Percentiles rank a stretch among this genome's conserved stretches.
These are phyloP conservation scores for Apophysomyces elegans DNA, from an alignment of 371 early-diverging fungal genomes.

Conservation along the genomic window DNA sequence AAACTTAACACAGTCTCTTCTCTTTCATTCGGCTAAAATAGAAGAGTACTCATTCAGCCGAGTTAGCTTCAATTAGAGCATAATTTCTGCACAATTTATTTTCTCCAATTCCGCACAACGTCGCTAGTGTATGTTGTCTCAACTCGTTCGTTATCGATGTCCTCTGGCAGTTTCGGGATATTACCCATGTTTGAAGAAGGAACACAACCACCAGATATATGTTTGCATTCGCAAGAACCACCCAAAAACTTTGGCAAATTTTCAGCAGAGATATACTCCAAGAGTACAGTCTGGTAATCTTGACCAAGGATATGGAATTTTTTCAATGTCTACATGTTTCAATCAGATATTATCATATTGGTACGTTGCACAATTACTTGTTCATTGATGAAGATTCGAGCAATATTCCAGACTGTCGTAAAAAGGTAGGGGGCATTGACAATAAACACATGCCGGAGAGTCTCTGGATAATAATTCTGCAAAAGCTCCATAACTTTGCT, in stretches of 20 bases:
- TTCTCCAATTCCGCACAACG: constrained; percentile 27
- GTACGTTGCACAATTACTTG: constrained; percentile 29
- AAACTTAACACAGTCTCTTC: too few relatives aligned
- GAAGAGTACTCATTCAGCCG: neutral
- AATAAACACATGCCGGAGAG: constrained; percentile 73
- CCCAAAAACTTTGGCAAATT: constrained; percentile 78
- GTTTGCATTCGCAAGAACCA: constrained; percentile 75
- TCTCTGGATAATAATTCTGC: constrained; percentile 83
- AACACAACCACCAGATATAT: constrained; percentile 76
- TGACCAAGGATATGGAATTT: constrained; percentile 77
- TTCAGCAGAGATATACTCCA: constrained; percentile 71
- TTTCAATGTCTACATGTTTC: constrained; percentile 52
- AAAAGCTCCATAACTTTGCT: constrained; percentile 72
- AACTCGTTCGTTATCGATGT: constrained; percentile 28
- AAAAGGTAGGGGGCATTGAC: constrained; percentile 83
- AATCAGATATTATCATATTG: neutral
- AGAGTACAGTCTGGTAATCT: constrained; percentile 57
- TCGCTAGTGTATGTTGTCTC: constrained; percentile 31
- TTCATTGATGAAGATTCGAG: constrained; percentile 76
- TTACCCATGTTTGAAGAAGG: constrained; percentile 36
- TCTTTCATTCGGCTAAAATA: neutral
- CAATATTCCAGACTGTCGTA: constrained; percentile 74
- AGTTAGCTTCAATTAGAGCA: too few relatives aligned
- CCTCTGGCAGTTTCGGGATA: constrained; percentile 20
- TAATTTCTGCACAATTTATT: neutral